Evolutionary conservation across 2,329 filamentous ascomycete species (phyloP), one percentile per base, ranked within the genome.

Genomic region (Aspergillus japonicus): DNA sequence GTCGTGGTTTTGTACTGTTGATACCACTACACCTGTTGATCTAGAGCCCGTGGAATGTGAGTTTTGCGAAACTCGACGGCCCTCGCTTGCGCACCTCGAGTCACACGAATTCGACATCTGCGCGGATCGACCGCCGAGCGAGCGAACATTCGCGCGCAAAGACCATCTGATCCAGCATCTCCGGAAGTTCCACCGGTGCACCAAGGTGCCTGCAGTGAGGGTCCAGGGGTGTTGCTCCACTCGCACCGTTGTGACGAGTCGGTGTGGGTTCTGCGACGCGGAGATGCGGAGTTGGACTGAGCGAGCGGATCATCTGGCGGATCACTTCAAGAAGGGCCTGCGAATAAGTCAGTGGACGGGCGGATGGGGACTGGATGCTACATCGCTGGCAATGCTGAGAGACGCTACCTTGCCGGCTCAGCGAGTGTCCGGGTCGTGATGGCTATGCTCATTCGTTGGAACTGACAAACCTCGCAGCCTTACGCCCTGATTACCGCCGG

Each of bases 161-260:
- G 83, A 86, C 62, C 82, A 86, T 64, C 71, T 86, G 1, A 78
- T 82, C 62, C 83, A 86, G 64, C 83, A 86, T 68, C 68, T 85
- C 23, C 79, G 82, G 68, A 85, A 66, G 78, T 85, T 79, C 78
- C 85, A 74, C 59, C 75, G 75, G 33, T 84, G 81, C 63, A 81
- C 80, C 26, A 80, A 83, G 70, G 72, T 68, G 2, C 77, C 78
- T 10, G 74, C 77, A 42, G 75, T 82, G 64, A 79, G 80, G 53
- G 79, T 86, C 75, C 81, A 85, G 7, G 72, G 71, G 4, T 87
- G 84, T 84, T 83, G 84, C 68, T 77, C 77, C 7, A 77, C 80
- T 29, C 77, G 77, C 2, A 75, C 76, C n/a, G 78, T 80, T 57
- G 80, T 87, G 66, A 82, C 79, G 29, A 78, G 78, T 29, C 76